These are phyloP conservation scores for Trametes punicea DNA, from an alignment of 768 basidiomycete genomes.

Conservation along the genomic window DNA sequence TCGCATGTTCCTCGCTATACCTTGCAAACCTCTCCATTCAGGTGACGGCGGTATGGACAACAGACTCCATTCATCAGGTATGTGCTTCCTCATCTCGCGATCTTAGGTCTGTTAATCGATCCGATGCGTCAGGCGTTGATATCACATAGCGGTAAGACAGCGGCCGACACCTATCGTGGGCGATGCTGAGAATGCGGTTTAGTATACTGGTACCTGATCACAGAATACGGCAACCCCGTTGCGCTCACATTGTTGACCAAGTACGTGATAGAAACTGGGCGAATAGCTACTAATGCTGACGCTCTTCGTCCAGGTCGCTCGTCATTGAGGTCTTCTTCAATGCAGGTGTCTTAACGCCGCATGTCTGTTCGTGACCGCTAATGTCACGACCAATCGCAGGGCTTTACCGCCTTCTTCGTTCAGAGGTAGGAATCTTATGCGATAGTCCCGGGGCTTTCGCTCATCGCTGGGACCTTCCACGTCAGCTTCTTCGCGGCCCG, in stretches of 20 bases:
- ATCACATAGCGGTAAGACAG: conserved; percentile 22
- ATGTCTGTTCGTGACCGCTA: background rate
- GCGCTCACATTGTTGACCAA: conserved; percentile 43
- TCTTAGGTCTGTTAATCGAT: background rate
- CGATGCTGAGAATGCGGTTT: background rate
- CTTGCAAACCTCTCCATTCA: background rate
- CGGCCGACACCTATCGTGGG: background rate
- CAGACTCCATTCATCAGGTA: conserved; percentile 25
- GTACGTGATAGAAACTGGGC: conserved; percentile 30
- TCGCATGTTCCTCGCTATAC: background rate
- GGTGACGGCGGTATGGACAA: conserved; percentile 19
- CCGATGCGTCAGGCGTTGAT: conserved; percentile 22
- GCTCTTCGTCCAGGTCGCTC: conserved; percentile 37
- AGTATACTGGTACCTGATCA: conserved; percentile 55
- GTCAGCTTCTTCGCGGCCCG: conserved; percentile 21
- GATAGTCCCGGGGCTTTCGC: conserved; percentile 44
- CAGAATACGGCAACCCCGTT: conserved; percentile 45
- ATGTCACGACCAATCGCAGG: conserved; percentile 30
- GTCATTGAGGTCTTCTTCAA: conserved; percentile 52
- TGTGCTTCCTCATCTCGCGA: background rate
- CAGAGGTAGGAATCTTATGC: conserved; percentile 41
- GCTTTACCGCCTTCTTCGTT: conserved; percentile 52
- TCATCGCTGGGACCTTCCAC: conserved; percentile 6
- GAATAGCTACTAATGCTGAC: background rate
- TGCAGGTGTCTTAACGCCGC: conserved; percentile 30